These are phyloP conservation scores for Lyophyllum decastes DNA, from an alignment of 768 basidiomycete species.

Conservation along the genomic window DNA sequence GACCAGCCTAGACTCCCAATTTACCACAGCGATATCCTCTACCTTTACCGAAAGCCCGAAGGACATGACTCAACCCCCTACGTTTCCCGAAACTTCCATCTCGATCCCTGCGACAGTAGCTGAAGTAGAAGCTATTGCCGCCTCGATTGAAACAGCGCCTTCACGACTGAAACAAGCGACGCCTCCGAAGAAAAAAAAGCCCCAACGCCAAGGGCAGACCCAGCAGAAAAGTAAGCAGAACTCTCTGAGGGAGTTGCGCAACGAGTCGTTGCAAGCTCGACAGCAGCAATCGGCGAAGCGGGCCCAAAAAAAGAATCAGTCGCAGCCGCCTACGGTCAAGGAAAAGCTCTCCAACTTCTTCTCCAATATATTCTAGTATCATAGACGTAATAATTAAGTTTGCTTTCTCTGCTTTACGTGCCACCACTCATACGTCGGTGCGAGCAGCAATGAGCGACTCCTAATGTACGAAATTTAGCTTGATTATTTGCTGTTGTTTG, in stretches of 20 bases:
- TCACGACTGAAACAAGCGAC: neutral
- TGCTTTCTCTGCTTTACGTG: neutral
- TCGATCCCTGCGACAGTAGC: neutral
- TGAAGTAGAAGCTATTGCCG: neutral
- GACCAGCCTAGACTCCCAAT: neutral
- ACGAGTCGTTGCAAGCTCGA: neutral
- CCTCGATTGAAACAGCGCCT: neutral
- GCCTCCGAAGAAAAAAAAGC: neutral
- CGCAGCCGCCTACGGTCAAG: neutral
- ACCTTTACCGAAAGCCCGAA: neutral
- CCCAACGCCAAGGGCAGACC: neutral
- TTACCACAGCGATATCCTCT: neutral
- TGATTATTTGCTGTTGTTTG: constrained; percentile 32
- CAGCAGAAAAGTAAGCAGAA: neutral
- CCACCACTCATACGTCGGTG: neutral
- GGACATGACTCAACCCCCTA: neutral
- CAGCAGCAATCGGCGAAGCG: neutral
- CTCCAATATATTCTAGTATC: constrained; percentile 8
- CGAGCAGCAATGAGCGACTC: neutral
- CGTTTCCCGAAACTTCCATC: neutral
- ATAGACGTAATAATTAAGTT: neutral
- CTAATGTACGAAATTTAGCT: neutral
- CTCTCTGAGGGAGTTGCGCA: constrained; percentile 2
- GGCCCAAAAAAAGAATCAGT: neutral
- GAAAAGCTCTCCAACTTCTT: constrained; percentile 16